Base-by-base conservation (phyloP, 768 basidiomycete genomes). In the Paxillus involutus region DNA sequence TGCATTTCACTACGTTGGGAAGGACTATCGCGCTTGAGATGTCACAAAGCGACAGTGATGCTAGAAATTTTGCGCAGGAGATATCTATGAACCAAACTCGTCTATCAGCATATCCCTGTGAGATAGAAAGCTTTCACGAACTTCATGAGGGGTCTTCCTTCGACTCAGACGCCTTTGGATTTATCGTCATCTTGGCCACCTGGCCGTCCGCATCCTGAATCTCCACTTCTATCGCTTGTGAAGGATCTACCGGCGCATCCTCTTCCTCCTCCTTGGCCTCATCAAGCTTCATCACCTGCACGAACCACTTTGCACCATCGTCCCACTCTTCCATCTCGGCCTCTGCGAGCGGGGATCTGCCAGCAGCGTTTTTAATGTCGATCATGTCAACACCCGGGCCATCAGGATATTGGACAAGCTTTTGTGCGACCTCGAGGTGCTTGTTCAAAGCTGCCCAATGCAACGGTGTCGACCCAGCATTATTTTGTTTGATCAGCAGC, bases 401-500 rank as follows among this genome's bases (percentile, higher is more conserved):
- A 19, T 59, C 63, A 0, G 80, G 72, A 59, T 77, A 79, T 48
- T 76, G 69, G 11, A 92, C 81, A 30, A 93, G 80, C 35, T 74
- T 76, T 66, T 85, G 78, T 1, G 80, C 77, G 44, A 85, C 66
- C 7, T 71, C 65, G 3, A 96, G 80, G 60, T 95, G 94, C 3
- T 80, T 75, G 68, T 97, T 98, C 39, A 94, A 69, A 3, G 89
- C 83, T 0, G 94, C 94, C 94, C 94, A 97, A 64, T 98, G 95
- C 6, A 97, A 72, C 7, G 95, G 80, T 3, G 91, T 95, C 24
- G 94, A 95, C 48, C 84, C 79, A 0, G 89, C 78, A 29, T 68
- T 68, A 65, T 97, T 98, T 55, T 80, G 81, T 0, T 76, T 73
- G 2, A 83, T 72, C 19, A 94, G 64, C 7, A 91, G 70, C 3